Evolutionary conservation across 495 filamentous ascomycete genomes (phyloP), one percentile per base, ranked within the genome.

Genomic region (Daldinia childiae): DNA sequence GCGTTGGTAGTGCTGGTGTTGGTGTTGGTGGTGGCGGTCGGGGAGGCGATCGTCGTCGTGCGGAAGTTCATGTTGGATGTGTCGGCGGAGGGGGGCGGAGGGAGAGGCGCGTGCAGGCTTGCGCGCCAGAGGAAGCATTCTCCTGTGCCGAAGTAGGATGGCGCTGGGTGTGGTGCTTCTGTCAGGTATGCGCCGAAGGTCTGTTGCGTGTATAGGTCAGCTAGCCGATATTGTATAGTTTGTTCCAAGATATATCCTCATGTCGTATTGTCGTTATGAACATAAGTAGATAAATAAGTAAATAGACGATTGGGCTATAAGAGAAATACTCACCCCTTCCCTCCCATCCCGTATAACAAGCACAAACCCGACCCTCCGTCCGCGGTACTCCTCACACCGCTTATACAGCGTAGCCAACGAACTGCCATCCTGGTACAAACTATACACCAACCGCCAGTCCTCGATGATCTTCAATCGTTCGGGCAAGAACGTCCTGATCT

Each of bases 91-190:
- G 92, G 92, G 0, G 92, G 93, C 0, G 90, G 93, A 1, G 92
- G 92, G 2, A 90, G 84, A 3, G 85, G 79, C 7, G 90, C 77
- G 54, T 90, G 80, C 1, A 85, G 76, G 54, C 88, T 89, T 1
- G 94, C 91, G 41, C 93, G 91, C 95, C 95, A 99, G 75, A 99
- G 90, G 83, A 99, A 99, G 79, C 96, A 98, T 81, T 99, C 95
- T 71, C 96, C 95, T 1, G 91, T 98, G 77, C 95, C 95, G 79
- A 89, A 98, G 84, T 95, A 99, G 61, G 94, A 92, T 0, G 91
- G 75, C n/a, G 86, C 78, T 0, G 92, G 91, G 73, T 90, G 90
- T 4, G 94, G 94, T 30, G 89, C 83, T 74, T 98, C 94, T 69
- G 92, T 95, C 66, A 98, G 88, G 80, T 97, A 98, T 58, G 95